Evolutionary conservation across 2,329 filamentous ascomycete species (phyloP), one percentile per base, ranked within the genome.

Genomic region (Saccharata proteae): DNA sequence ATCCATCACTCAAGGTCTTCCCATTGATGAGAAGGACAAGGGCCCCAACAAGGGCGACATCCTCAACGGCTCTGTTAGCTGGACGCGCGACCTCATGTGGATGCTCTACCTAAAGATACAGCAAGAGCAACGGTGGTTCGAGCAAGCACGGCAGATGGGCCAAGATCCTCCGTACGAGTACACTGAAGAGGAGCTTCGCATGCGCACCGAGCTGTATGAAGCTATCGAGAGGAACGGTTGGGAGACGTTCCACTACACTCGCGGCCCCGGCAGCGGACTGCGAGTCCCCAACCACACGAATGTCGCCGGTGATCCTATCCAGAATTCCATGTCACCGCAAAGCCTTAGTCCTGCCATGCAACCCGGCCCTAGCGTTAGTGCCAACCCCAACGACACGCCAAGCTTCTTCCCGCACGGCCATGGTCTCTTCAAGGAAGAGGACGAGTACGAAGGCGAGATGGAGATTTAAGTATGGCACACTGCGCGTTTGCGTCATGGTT

Each of bases 31-130:
- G 44, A 96, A 96, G 55, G 90, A 98, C 61, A 96, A 96, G 53
- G 90, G 90, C 1, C 90, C 90, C 5, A 96, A 96, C 66, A 98
- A 98, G 62, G 90, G 90, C 29, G 90, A 98, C 47, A 96, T 98
- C 37, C 77, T 98, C 46, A 96, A 96, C 49, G 88, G 90, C 17
- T 82, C 88, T 19, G 90, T 96, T 32, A 85, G 84, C 58, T 98
- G 90, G 90, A 94, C 84, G 38, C 76, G 88, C 40, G 90, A 98
- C 59, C 67, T 98, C 31, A 93, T 96, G 84, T 96, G 90, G 90
- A 79, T 92, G 62, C 64, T 93, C 37, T 77, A 93, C 50, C 69
- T 82, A 49, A 93, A 93, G 60, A 69, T 93, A 42, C 78, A 90
- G 51, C 80, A 88, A 51, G 83, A 93, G 55, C 80, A 92, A 40